Percentiles rank a stretch among this genome's conserved stretches.
Evolutionary conservation across 2,329 filamentous ascomycete species (phyloP).

Genomic region (Arthrobotrys musiformis): DNA sequence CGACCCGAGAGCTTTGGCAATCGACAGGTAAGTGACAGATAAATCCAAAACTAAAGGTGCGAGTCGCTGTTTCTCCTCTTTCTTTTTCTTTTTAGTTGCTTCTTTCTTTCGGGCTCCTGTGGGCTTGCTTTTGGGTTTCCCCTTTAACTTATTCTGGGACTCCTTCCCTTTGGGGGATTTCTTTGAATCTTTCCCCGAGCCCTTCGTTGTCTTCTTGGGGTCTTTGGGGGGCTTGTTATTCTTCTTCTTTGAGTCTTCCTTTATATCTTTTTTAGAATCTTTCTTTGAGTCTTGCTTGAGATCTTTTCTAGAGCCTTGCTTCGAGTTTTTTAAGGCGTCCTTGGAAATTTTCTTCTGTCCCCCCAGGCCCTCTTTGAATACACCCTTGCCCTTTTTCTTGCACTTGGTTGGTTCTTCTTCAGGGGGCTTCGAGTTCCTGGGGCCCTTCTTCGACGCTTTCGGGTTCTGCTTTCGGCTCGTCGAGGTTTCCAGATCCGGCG

Average conservation of each 20-base stretch:
- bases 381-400: neutral
- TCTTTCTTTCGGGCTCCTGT: neutral
- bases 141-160: neutral
- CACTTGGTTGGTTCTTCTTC: neutral
- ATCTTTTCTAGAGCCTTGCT: neutral
- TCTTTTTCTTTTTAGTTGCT: neutral
- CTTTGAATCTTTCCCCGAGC: neutral
- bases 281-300: neutral
- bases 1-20: conserved; percentile 3
- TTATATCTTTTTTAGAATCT: neutral
- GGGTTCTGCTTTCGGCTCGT: neutral
- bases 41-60: neutral
- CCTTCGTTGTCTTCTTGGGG: neutral
- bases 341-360: neutral
- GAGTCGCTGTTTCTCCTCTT: conserved; percentile 1
- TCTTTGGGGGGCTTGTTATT: too few relatives aligned
- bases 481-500: neutral
- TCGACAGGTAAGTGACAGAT: neutral
- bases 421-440: neutral
- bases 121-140: neutral
- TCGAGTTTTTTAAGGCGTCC: neutral
- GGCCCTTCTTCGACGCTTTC: neutral
- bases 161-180: neutral
- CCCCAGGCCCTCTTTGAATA: neutral
- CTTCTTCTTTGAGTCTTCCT: neutral